A percentile compares a stretch with the other conserved stretches of the same genome.
Conservation (phyloP, 2,329 filamentous ascomycete genomes). For the Aureobasidium sp. region DNA sequence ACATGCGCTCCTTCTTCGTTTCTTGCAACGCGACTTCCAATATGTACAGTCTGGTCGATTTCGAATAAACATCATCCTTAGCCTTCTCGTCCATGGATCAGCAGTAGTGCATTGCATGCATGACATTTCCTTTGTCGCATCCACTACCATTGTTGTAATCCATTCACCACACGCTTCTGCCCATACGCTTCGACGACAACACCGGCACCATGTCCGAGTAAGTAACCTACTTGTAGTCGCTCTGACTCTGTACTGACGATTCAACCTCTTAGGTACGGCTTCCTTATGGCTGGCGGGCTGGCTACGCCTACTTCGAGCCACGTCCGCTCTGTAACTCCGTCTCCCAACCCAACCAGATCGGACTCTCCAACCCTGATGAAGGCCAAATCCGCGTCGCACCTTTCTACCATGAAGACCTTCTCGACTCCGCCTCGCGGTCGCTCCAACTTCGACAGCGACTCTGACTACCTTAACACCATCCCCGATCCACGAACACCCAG, state of each 20-base stretch:
- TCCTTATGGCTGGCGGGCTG: constrained; percentile 8
- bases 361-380: neutral
- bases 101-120: neutral
- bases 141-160: constrained; percentile 3
- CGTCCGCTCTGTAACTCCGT: neutral
- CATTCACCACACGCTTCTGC: neutral
- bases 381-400: constrained; percentile 8
- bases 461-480: constrained; percentile 14
- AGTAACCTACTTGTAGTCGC: neutral
- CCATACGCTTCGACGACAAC: too few relatives aligned
- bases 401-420: constrained; percentile 3
- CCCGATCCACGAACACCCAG: constrained; percentile 16
- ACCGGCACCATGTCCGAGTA: constrained; percentile 3
- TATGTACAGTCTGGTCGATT: neutral
- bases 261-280: neutral
- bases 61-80: neutral
- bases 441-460: constrained; percentile 10
- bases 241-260: neutral
- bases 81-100: neutral
- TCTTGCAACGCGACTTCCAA: neutral
- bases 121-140: constrained; percentile 7
- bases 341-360: neutral
- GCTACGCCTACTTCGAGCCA: constrained; percentile 9
- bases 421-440: constrained; percentile 1
- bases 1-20: neutral